Evolutionary conservation across 139 green algal species (phyloP), one percentile per base, ranked within the genome.

Genomic region (Chlorella sp.): DNA sequence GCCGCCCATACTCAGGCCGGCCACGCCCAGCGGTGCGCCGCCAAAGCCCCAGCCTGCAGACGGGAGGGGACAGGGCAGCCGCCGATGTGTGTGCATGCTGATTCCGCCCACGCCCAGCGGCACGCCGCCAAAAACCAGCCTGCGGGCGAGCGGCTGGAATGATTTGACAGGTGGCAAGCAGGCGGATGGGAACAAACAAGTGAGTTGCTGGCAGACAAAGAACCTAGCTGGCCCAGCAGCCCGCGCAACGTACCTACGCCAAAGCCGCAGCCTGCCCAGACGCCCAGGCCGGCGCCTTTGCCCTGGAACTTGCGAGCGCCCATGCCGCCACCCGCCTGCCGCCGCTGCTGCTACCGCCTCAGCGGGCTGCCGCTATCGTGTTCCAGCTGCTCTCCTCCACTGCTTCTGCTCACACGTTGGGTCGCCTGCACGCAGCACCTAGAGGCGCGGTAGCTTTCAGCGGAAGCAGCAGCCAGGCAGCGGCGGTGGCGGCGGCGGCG

Each of bases 11-110:
- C 79, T 77, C 38, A 89, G 68, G 6, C 85, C 79, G 3, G 77
- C 76, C 30, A 89, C 58, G 9, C 85, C 85, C 3, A 89, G 44
- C 38, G 79, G 79, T 36, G 79, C 79, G 26, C 85, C 85, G 60
- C 85, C 85, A 89, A 89, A 89, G 40, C 85, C 85, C 69, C 80
- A 89, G 28, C 84, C 84, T 88, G 84, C 32, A 75, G 41, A n/a
- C n/a, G 16, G 36, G 26, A 26, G 38, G 7, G 70, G 40, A 6
- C 44, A 8, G 3, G 36, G 2, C 48, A 38, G 32, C 34, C 48
- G 11, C 16, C 24, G 67, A 34, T n/a, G n/a, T n/a, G n/a, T n/a
- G n/a, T n/a, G n/a, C n/a, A n/a, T n/a, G n/a, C n/a, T n/a, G n/a
- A n/a, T n/a, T n/a, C n/a, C n/a, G n/a, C n/a, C n/a, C n/a, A n/a